Base-by-base conservation (phyloP, 768 basidiomycete species). In the Boletus vermiculosoides region DNA sequence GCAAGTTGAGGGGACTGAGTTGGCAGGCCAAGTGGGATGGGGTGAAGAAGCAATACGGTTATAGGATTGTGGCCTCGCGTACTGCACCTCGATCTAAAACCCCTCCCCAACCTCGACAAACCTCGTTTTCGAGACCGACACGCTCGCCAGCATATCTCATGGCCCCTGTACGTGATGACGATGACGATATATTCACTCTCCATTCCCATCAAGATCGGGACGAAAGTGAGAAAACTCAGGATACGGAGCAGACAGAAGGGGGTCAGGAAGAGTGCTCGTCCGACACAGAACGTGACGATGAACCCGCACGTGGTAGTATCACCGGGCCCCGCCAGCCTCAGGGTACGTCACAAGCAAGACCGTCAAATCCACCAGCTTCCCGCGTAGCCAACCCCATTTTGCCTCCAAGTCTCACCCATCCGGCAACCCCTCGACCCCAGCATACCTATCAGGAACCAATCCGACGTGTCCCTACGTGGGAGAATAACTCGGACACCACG, bases 1-100 rank as follows among this genome's bases (percentile, higher is more conserved):
- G 90, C 45, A 90, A 88, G 41, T 66, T 94, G 63, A 89, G 85
- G 72, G 93, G 90, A 11, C 78, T 77, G 55, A 87, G 82, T 66
- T 95, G 92, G 92, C 82, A 78, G 31, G 87, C 84, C 31, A 92
- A 92, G 71, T 95, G 93, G 93, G 75, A 75, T 34, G 76, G 76
- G 60, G 84, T 90, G 52, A 93, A 88, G 74, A 67, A 67, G 34
- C 82, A 83, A 61, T 69, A 83, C 60, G 77, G 75, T 13, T 77
- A 80, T 59, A 73, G 63, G 28, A 59, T 58, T 23, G 54, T 59
- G n/a, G 50, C 50, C 34, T 56, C 69, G 57, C 56, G 44, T 25
- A 45, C 47, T n/a, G 45, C 31, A n/a, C 52, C 45, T 54, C 67
- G 54, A 34, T 53, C 50, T 37, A 61, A 59, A 42, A 54, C 51